Conservation (phyloP, 176 grass and related monocot genomes). For the Carex myosuroides region DNA sequence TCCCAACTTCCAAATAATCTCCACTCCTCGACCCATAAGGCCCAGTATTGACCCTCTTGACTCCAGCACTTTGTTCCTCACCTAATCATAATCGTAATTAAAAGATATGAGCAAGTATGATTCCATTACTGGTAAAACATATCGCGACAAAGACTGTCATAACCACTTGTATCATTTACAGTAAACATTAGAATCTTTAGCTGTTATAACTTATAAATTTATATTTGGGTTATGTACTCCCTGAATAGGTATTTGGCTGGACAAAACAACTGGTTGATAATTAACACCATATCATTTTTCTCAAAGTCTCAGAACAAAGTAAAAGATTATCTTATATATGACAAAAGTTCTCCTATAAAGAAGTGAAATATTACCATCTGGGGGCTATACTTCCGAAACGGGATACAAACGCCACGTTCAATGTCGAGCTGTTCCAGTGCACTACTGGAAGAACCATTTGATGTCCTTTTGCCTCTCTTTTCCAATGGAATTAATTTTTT, state of each 20-base stretch:
- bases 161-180: not conserved
- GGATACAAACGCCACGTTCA: constrained; percentile 86
- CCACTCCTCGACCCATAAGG: constrained; percentile 69
- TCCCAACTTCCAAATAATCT: constrained; percentile 88
- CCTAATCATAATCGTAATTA: constrained; percentile 38
- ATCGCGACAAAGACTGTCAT: not conserved
- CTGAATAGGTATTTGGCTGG: not conserved
- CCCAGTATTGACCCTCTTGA: constrained; percentile 84
- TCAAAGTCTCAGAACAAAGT: not conserved
- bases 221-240: not conserved
- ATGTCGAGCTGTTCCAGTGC: constrained; percentile 97
- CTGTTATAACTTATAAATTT: not conserved
- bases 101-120: not conserved
- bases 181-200: not conserved
- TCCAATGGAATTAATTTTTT: constrained; percentile 31
- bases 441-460: constrained; percentile 37
- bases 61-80: constrained; percentile 82
- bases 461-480: constrained; percentile 26
- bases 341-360: not conserved
- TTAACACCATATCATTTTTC: not conserved
- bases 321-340: not conserved
- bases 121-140: not conserved
- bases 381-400: constrained; percentile 81
- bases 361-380: constrained; percentile 40
- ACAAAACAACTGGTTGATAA: not conserved